A percentile compares a stretch with the other conserved stretches of the same genome.
Evolutionary conservation across 805 yeast species (phyloP).

Genomic region (Scheffersomyces lignosus): DNA sequence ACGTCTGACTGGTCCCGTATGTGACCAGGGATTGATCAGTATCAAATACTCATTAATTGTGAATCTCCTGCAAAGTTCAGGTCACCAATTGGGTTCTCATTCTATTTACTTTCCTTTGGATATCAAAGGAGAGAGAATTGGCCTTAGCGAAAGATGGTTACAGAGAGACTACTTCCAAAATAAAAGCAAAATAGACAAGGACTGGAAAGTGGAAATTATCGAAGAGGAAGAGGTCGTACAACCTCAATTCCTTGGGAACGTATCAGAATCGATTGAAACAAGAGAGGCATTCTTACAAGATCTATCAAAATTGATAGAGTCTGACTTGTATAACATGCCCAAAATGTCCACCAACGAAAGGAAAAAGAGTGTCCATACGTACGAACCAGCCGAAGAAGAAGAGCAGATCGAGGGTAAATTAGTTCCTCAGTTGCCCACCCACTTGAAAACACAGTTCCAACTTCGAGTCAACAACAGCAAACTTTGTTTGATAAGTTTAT

Average conservation of each 20-base stretch:
- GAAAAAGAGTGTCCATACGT: constrained; percentile 24
- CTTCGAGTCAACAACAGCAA: constrained; percentile 31
- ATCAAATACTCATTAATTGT: constrained; percentile 37
- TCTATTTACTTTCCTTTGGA: constrained; percentile 38
- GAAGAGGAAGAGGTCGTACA: constrained; percentile 2
- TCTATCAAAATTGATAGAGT: constrained; percentile 29
- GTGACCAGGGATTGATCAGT: constrained; percentile 41
- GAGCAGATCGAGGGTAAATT: constrained; percentile 6
- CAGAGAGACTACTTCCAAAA: constrained; percentile 27
- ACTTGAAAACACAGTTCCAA: constrained; percentile 36
- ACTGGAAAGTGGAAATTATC: constrained; percentile 24
- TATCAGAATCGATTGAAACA: constrained; percentile 1
- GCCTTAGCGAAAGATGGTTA: constrained; percentile 27
- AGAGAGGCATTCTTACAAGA: constrained; percentile 28
- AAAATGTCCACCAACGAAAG: constrained; percentile 32
- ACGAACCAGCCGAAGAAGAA: constrained; percentile 12
- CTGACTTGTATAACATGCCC: constrained; percentile 35
- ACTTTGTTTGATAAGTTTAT: constrained; percentile 32
- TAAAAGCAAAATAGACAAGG: constrained; percentile 21
- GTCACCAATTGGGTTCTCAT: constrained; percentile 13
- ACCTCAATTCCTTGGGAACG: not conserved
- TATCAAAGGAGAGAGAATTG: constrained; percentile 23
- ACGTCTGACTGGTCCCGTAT: constrained; percentile 38
- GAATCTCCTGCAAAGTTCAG: constrained; percentile 25
- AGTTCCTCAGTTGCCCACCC: constrained; percentile 27